phyloP scores from a whole-genome alignment of 2,329 filamentous ascomycete species.

The Venturiaceae sp. region DNA sequence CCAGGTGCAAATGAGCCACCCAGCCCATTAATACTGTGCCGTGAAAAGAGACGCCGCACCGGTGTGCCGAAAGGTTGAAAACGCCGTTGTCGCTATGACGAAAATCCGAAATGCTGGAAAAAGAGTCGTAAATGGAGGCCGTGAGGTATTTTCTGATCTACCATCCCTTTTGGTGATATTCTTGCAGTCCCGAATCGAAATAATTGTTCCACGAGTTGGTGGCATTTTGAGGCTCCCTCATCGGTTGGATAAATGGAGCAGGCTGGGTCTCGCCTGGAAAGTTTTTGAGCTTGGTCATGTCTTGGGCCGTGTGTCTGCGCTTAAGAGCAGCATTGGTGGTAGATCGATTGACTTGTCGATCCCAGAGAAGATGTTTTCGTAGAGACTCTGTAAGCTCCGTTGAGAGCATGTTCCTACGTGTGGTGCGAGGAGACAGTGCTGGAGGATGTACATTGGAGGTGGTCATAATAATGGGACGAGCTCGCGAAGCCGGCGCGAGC shows the following conservation, averaged over 20 bases:
- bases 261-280: slow-evolving; percentile 50
- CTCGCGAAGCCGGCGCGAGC: slow-evolving; percentile 45
- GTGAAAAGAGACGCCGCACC: background rate
- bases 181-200: slow-evolving; percentile 71
- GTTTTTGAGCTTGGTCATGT: slow-evolving; percentile 79
- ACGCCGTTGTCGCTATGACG: slow-evolving; percentile 7
- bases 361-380: slow-evolving; percentile 84
- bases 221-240: slow-evolving; percentile 25
- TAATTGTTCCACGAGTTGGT: slow-evolving; percentile 75
- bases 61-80: background rate
- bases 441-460: slow-evolving; percentile 60
- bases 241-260: background rate
- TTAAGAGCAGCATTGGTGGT: slow-evolving; percentile 84
- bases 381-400: slow-evolving; percentile 91
- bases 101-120: background rate
- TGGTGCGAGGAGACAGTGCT: slow-evolving; percentile 82
- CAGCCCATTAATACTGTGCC: background rate
- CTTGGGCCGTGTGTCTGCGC: slow-evolving; percentile 71
- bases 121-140: slow-evolving; percentile 1
- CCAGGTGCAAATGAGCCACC: background rate
- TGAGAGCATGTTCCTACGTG: slow-evolving; percentile 87
- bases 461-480: slow-evolving; percentile 72
- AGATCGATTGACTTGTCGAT: slow-evolving; percentile 87
- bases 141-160: slow-evolving; percentile 30
- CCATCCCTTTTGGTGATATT: slow-evolving; percentile 83